These are phyloP conservation scores for Gleditsia sinensis DNA, from an alignment of 306 rosid species.

Conservation along the genomic window DNA sequence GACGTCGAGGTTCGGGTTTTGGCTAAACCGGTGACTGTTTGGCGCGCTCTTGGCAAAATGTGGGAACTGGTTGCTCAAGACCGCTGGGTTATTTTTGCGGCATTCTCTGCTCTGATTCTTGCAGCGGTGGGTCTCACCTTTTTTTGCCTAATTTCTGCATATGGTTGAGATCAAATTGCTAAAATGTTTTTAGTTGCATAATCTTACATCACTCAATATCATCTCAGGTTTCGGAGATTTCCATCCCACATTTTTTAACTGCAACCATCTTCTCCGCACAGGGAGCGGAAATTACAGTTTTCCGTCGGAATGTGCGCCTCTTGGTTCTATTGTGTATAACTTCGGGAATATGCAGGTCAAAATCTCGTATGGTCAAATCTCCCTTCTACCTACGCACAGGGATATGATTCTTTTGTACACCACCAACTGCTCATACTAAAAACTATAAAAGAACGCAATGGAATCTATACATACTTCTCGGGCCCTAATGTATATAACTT, in stretches of 20 bases:
- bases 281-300: constrained; percentile 70
- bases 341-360: constrained; percentile 99
- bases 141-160: neutral
- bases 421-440: neutral
- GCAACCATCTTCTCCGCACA: constrained; percentile 88
- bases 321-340: constrained; percentile 68
- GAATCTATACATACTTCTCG: neutral
- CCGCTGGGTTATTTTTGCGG: constrained; percentile 78
- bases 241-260: constrained; percentile 88
- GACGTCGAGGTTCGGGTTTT: constrained; percentile 45
- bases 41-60: constrained; percentile 77
- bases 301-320: constrained; percentile 72
- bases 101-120: constrained; percentile 72
- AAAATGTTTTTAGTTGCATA: neutral
- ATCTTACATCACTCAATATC: neutral
- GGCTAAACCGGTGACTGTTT: constrained; percentile 76
- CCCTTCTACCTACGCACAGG: constrained; percentile 46
- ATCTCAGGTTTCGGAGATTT: constrained; percentile 82
- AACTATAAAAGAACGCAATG: too few species aligned
- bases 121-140: constrained; percentile 62
- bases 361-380: constrained; percentile 91
- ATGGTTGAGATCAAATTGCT: neutral
- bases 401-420: neutral
- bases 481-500: neutral
- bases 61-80: constrained; percentile 81